Evolutionary conservation across 2,329 filamentous ascomycete species (phyloP), one percentile per base, ranked within the genome.

Genomic region (Torrubiella hemipterigena): DNA sequence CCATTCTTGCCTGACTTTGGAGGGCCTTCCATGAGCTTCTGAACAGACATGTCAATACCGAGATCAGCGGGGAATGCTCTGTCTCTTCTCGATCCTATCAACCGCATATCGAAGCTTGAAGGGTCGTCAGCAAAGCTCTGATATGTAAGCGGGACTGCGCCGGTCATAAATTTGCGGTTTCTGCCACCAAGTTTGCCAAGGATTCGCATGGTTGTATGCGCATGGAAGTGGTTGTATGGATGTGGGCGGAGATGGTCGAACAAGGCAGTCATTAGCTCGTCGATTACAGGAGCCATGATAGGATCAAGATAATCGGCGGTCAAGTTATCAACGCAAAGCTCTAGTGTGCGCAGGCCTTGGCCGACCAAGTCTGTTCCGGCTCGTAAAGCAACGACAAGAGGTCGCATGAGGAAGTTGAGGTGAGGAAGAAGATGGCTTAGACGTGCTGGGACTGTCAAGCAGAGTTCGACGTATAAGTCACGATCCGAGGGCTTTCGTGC

Each of bases 211-310:
- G 91, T 96, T 0, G 91, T 96, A 51, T 99, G 91, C 1, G 93
- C 84, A 49, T 96, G 89, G 55, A 95, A 94, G 54, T 98, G 93
- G 46, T 82, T 94, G 54, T 98, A 94, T 0, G 91, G 91, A 39
- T 87, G 80, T 7, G 91, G 93, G 45, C 81, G 82, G 25, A 99
- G 68, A 52, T 98, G 93, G 40, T 95, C 87, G 68, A 93, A 98
- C 2, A 99, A 67, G 2, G 89, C 89, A 28, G 86, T 91, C 91
- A 98, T 98, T 27, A 99, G 66, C 50, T 99, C 91, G 46, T 98
- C 89, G 54, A 99, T 96, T 17, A 96, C 93, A 0, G 91, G 93
- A 3, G 89, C 85, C 89, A 98, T 98, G 46, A 99, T 96, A 0
- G 91, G 93, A 45, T 99, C 91, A 11, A 99, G 64, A 49, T 98